These are phyloP conservation scores for Spizellomyces punctatus DNA, from an alignment of 192 early-diverging fungal species.

Conservation along the genomic window DNA sequence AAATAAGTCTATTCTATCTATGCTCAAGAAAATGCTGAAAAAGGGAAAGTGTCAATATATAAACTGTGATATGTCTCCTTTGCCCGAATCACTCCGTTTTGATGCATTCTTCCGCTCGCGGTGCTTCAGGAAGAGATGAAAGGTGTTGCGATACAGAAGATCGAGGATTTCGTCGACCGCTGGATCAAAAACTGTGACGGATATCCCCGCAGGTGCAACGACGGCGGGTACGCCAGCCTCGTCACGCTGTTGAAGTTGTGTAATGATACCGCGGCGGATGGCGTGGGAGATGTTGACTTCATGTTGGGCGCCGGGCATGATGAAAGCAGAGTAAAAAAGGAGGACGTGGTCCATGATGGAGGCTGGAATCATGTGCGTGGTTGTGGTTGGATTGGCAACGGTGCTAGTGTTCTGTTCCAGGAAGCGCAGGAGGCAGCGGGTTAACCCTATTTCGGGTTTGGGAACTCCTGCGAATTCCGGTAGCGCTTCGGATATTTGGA, in stretches of 20 bases:
- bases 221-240: neutral
- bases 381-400: neutral
- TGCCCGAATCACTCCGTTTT: slow-evolving; percentile 1
- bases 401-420: slow-evolving; percentile 6
- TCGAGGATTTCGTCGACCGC: slow-evolving; percentile 38
- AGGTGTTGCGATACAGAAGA: slow-evolving; percentile 39
- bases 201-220: slow-evolving; percentile 6
- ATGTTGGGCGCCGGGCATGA: slow-evolving; percentile 33
- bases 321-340: slow-evolving; percentile 38
- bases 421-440: slow-evolving; percentile 33
- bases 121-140: slow-evolving; percentile 14
- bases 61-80: neutral
- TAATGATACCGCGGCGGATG: slow-evolving; percentile 30
- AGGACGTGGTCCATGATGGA: slow-evolving; percentile 22
- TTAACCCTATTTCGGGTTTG: neutral
- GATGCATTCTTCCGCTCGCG: slow-evolving; percentile 4
- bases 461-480: neutral
- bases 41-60: neutral
- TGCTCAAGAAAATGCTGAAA: neutral
- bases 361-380: slow-evolving; percentile 21
- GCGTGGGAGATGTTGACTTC: slow-evolving; percentile 41
- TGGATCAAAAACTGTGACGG: slow-evolving; percentile 36
- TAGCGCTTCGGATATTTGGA: neutral
- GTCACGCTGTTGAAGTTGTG: neutral
- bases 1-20: no score